These are phyloP conservation scores for Clonostachys byssicola DNA, from an alignment of 2,329 filamentous ascomycete genomes.

Conservation along the genomic window DNA sequence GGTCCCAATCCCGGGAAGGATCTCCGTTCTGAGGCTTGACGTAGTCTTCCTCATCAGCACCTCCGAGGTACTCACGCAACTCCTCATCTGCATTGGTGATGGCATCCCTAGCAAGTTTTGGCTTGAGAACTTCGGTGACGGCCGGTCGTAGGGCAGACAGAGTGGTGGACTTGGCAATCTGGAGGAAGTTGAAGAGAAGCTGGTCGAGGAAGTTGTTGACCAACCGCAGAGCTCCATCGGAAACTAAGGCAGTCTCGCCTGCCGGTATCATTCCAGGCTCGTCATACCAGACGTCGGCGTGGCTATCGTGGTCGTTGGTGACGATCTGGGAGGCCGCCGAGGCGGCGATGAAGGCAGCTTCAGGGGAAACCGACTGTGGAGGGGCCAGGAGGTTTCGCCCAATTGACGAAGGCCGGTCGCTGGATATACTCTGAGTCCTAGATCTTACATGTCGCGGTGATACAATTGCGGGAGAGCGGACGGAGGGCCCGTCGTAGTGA, in stretches of 20 bases:
- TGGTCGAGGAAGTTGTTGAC: slow-evolving; percentile 94
- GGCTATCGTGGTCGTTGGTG: slow-evolving; percentile 79
- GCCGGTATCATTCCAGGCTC: slow-evolving; percentile 62
- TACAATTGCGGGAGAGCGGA: neutral
- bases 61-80: slow-evolving; percentile 81
- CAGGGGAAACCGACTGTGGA: slow-evolving; percentile 65
- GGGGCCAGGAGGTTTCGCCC: slow-evolving; percentile 59
- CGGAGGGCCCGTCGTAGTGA: neutral
- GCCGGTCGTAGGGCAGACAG: slow-evolving; percentile 74
- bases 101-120: slow-evolving; percentile 80
- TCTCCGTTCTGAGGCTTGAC: slow-evolving; percentile 47
- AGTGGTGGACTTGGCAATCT: slow-evolving; percentile 71
- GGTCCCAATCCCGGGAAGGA: slow-evolving; percentile 65
- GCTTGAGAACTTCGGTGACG: slow-evolving; percentile 81
- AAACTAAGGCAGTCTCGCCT: slow-evolving; percentile 67
- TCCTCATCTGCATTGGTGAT: slow-evolving; percentile 82
- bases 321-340: slow-evolving; percentile 89
- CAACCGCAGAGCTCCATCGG: slow-evolving; percentile 66
- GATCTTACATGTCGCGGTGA: slow-evolving; percentile 24
- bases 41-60: slow-evolving; percentile 70
- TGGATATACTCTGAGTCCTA: slow-evolving; percentile 62
- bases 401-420: slow-evolving; percentile 63
- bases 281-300: slow-evolving; percentile 66
- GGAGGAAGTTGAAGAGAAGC: slow-evolving; percentile 86
- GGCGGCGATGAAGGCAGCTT: slow-evolving; percentile 81